Evolutionary conservation across 2,329 filamentous ascomycete species (phyloP).

Genomic region (Ceratocystis albifundus): DNA sequence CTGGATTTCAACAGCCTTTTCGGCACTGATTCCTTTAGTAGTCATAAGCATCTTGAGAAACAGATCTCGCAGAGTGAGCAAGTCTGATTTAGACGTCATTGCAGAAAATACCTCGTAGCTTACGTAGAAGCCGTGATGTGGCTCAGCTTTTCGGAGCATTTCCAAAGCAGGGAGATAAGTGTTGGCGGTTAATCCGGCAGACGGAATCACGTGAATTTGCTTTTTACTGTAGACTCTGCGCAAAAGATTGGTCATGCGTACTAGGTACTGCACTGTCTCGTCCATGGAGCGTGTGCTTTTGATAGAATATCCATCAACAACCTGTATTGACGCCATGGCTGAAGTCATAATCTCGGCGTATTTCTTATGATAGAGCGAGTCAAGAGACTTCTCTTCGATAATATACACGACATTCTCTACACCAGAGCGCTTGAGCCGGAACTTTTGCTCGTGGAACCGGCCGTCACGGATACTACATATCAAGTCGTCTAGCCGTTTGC

Average conservation of each 20-base stretch:
- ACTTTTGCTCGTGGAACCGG: slow-evolving; percentile 75
- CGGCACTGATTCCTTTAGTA: slow-evolving; percentile 59
- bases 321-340: slow-evolving; percentile 64
- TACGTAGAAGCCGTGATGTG: slow-evolving; percentile 45
- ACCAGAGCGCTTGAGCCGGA: slow-evolving; percentile 59
- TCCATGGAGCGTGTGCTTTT: slow-evolving; percentile 66
- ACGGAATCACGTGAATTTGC: slow-evolving; percentile 53
- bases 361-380: slow-evolving; percentile 40
- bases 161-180: slow-evolving; percentile 55
- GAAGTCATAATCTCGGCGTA: slow-evolving; percentile 59
- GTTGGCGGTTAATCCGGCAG: slow-evolving; percentile 46
- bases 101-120: slow-evolving; percentile 61
- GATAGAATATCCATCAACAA: slow-evolving; percentile 67
- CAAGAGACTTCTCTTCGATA: slow-evolving; percentile 59
- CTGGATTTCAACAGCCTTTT: slow-evolving; percentile 71
- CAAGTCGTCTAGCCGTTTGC: slow-evolving; percentile 69
- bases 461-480: slow-evolving; percentile 73
- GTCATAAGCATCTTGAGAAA: slow-evolving; percentile 83
- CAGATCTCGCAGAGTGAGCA: slow-evolving; percentile 60
- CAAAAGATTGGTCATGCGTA: slow-evolving; percentile 57
- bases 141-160: slow-evolving; percentile 45
- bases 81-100: slow-evolving; percentile 62
- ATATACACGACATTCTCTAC: slow-evolving; percentile 69
- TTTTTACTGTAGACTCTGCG: slow-evolving; percentile 51
- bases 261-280: slow-evolving; percentile 65